Conservation (phyloP, 2,329 filamentous ascomycete species). For the Diaporthe citrichinensis region DNA sequence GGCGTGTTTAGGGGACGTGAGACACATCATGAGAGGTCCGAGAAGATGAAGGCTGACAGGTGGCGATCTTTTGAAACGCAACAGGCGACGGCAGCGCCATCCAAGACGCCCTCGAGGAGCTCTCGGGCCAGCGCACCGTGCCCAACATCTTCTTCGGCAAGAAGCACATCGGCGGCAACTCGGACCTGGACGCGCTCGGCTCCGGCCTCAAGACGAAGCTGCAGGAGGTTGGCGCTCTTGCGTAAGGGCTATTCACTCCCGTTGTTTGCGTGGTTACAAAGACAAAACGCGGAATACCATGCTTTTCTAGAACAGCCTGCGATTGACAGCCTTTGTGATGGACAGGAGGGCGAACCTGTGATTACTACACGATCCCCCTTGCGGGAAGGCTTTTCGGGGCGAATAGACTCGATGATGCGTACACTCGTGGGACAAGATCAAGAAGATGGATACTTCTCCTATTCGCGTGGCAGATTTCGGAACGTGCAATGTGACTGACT, state of each 20-base stretch:
- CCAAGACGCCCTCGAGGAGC: constrained; percentile 84
- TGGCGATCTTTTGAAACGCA: constrained; percentile 9
- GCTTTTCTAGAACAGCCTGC: not conserved
- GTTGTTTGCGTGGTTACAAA: not conserved
- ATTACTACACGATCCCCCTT: not conserved
- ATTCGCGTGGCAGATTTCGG: not conserved
- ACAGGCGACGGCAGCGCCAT: constrained; percentile 85
- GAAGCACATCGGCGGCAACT: constrained; percentile 97
- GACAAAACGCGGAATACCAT: not conserved
- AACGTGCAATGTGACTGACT: constrained; percentile 25
- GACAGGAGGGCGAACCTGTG: constrained; percentile 37
- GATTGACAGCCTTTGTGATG: constrained; percentile 34
- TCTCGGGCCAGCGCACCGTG: constrained; percentile 88
- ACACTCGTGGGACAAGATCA: not conserved
- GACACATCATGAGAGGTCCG: constrained; percentile 33
- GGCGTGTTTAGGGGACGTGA: constrained; percentile 33
- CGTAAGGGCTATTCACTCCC: constrained; percentile 50
- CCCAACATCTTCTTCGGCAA: constrained; percentile 95
- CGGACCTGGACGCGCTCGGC: constrained; percentile 77
- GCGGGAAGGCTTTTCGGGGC: not conserved
- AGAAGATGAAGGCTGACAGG: not conserved
- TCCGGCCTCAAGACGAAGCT: constrained; percentile 70
- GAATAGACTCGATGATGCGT: constrained; percentile 16
- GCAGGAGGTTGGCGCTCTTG: constrained; percentile 58
- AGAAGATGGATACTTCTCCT: not conserved